Conservation (phyloP, 2,329 filamentous ascomycete genomes). For the Monosporascus sp. region DNA sequence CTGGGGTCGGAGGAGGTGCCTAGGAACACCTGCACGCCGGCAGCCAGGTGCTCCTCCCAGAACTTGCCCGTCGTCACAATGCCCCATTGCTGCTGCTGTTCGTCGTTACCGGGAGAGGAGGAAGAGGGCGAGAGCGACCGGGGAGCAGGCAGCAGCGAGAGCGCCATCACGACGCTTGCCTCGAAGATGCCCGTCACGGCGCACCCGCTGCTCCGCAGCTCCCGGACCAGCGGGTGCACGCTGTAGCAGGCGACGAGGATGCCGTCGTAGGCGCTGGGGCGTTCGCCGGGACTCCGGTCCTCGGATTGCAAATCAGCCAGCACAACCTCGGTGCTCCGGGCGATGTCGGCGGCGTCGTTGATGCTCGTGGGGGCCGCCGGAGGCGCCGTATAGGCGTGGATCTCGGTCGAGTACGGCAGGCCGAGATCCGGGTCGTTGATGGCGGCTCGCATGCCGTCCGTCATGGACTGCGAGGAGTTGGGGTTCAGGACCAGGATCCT, state of each 20-base stretch:
- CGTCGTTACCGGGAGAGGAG: background rate
- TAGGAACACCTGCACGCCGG: slow-evolving; percentile 61
- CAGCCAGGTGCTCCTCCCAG: slow-evolving; percentile 69
- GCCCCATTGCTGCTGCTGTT: slow-evolving; percentile 56
- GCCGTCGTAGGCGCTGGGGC: slow-evolving; percentile 53
- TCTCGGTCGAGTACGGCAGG: slow-evolving; percentile 35
- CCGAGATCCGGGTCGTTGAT: slow-evolving; percentile 37
- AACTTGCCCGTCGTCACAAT: slow-evolving; percentile 84
- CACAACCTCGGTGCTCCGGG: slow-evolving; percentile 57
- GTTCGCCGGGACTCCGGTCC: slow-evolving; percentile 19
- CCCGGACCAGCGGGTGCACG: slow-evolving; percentile 68
- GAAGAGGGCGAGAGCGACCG: slow-evolving; percentile 18
- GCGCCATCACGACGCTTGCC: slow-evolving; percentile 62
- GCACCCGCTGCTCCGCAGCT: slow-evolving; percentile 39
- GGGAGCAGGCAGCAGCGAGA: slow-evolving; percentile 42
- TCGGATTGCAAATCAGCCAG: slow-evolving; percentile 44
- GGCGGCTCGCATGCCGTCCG: slow-evolving; percentile 52
- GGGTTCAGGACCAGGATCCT: slow-evolving; percentile 71
- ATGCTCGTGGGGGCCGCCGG: slow-evolving; percentile 65
- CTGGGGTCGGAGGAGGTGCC: slow-evolving; percentile 38
- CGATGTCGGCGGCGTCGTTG: slow-evolving; percentile 66
- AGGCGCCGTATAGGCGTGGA: slow-evolving; percentile 64
- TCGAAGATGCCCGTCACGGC: slow-evolving; percentile 82
- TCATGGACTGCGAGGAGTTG: slow-evolving; percentile 72
- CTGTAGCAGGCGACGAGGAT: slow-evolving; percentile 88